These are phyloP conservation scores for Arthrobotrys entomopaga DNA, from an alignment of 2,329 filamentous ascomycete species.

Conservation along the genomic window DNA sequence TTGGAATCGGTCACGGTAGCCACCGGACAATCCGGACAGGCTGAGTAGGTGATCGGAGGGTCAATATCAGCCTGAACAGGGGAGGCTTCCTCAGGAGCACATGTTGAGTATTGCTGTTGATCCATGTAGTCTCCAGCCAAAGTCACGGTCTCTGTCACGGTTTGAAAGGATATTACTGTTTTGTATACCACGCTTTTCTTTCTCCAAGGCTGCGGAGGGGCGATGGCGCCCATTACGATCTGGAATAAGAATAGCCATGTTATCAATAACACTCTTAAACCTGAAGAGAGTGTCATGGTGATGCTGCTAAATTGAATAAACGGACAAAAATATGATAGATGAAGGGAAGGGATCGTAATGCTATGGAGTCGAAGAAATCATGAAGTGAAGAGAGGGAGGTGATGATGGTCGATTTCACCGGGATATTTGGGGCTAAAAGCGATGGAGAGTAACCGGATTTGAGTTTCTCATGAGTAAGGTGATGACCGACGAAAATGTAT, in stretches of 20 bases:
- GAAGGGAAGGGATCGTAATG: neutral
- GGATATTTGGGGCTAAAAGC: neutral
- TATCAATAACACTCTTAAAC: conserved; percentile 16
- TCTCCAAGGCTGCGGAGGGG: conserved; percentile 36
- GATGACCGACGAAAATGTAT: conserved; percentile 15
- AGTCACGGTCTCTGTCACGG: conserved; percentile 35
- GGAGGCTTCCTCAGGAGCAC: conserved; percentile 12
- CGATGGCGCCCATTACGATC: neutral
- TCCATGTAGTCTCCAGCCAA: conserved; percentile 22
- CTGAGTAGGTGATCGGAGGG: conserved; percentile 44
- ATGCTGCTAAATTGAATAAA: conserved; percentile 9
- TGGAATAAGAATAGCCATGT: conserved; percentile 24
- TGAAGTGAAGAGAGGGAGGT: neutral
- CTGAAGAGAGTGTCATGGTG: conserved; percentile 1
- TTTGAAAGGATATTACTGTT: conserved; percentile 37
- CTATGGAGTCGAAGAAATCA: neutral
- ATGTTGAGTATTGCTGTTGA: conserved; percentile 24
- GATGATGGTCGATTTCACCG: neutral
- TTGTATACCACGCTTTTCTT: conserved; percentile 40
- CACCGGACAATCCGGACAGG: conserved; percentile 27
- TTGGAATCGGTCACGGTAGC: conserved; percentile 35
- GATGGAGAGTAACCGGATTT: conserved; percentile 13
- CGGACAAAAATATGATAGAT: neutral
- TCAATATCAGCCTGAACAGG: conserved; percentile 17
- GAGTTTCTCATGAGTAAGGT: conserved; percentile 31